phyloP scores from a whole-genome alignment of 139 green algal species.

The Tetraselmis striata region DNA sequence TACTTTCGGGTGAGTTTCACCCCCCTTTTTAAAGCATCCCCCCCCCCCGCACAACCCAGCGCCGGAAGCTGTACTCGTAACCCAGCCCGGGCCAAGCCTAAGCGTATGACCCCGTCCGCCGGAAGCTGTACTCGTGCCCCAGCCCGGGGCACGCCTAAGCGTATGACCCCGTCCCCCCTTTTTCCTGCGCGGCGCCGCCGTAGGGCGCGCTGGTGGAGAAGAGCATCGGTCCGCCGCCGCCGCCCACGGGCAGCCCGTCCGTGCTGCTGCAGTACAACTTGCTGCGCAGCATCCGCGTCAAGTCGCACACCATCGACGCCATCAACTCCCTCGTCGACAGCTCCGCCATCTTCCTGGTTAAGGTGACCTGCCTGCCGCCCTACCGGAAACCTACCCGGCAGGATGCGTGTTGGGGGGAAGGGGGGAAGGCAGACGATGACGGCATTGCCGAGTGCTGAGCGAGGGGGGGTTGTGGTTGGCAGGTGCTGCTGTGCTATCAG shows the following conservation, averaged over 20 bases:
- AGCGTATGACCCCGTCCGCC: too few relatives aligned
- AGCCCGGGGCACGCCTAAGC: too few relatives aligned
- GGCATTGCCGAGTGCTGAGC: background rate
- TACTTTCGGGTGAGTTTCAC: background rate
- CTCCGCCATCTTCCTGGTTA: conserved; percentile 10
- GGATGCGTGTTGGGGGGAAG: too few relatives aligned
- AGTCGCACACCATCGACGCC: conserved; percentile 18
- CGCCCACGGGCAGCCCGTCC: conserved; percentile 7
- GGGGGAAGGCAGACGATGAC: background rate
- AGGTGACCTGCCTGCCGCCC: conserved; percentile 19
- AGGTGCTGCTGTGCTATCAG: background rate
- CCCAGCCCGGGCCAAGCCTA: too few relatives aligned
- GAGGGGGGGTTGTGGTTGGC: conserved; percentile 5
- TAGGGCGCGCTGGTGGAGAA: too few relatives aligned
- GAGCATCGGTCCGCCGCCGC: conserved; percentile 24
- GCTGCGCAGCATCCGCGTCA: conserved; percentile 7
- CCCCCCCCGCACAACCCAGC: too few relatives aligned
- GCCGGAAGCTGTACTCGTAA: too few relatives aligned
- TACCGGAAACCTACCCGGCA: too few relatives aligned
- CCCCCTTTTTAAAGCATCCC: too few relatives aligned
- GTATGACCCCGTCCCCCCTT: too few relatives aligned
- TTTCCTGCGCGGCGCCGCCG: too few relatives aligned
- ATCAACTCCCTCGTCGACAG: conserved; percentile 14
- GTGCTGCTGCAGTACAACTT: conserved; percentile 24
- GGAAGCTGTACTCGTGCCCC: too few relatives aligned